Base-by-base conservation (phyloP, 352 stramenopile genomes). In the Pythium chondricola region DNA sequence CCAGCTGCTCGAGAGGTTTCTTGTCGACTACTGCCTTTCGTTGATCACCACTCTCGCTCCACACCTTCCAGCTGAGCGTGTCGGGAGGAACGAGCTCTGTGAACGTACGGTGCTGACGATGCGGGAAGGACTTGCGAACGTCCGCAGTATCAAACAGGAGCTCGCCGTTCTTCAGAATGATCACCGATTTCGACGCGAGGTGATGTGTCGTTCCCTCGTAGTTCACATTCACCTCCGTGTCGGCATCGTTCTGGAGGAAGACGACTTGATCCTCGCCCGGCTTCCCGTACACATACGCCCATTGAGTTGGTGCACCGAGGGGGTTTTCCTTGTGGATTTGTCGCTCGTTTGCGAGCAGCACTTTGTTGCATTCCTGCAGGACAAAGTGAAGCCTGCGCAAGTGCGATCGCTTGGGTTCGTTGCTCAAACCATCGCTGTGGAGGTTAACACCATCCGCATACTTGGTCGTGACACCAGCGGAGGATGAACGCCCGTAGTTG, bases 401-500 rank as follows among this genome's bases (percentile, higher is more conserved):
- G 51, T 88, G 76, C 18, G 61, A 81, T 35, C 76, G 66, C 56
- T 88, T 85, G 2, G 76, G 76, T 21, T 88, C 73, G 36, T 88
- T 88, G 47, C 71, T 82, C 6, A 88, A 62, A 4, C 73, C 73
- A 47, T 88, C 76, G 1, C 59, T 61, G 50, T 85, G 76, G 9
- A 88, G 40, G 43, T 83, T 88, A 17, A 84, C 76, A 29, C 71
- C 73, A 25, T 88, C 67, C 0, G 76, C 76, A 54, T 88, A 88
- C 63, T 75, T 85, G 4, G 71, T 88, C 4, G 76, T 74, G 35
- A 88, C 76, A n/a, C 73, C 73, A 17, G 73, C 76, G 9, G 76
- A 68, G 1, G 76, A 69, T 25, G 54, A 61, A 25, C 76, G 74
- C 2, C 76, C 76, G 38, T 83, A 88, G 44, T 88, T 88, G 61